Conservation (phyloP, 1,284 basidiomycete species). For the Singerocomus inundabilis region DNA sequence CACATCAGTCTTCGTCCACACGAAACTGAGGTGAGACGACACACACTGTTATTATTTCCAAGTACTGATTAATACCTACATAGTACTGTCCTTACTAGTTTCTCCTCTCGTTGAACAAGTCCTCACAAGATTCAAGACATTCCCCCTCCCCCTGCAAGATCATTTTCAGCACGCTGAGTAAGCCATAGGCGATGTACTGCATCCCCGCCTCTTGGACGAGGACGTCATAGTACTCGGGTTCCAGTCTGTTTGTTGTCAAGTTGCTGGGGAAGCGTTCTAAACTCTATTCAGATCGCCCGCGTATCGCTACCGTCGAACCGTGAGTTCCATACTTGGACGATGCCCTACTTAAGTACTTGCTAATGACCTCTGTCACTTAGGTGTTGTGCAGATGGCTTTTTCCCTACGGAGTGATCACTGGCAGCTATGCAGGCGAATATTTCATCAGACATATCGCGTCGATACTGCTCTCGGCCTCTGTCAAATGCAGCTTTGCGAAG, state of each 20-base stretch:
- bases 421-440: slow-evolving; percentile 11
- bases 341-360: no score
- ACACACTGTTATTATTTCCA: no score
- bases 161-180: neutral
- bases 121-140: no score
- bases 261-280: slow-evolving; percentile 16
- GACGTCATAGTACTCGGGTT: slow-evolving; percentile 7
- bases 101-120: no score
- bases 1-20: no score
- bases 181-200: slow-evolving; percentile 10
- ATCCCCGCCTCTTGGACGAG: slow-evolving; percentile 12
- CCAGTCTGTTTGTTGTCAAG: neutral
- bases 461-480: slow-evolving; percentile 2
- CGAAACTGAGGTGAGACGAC: no score
- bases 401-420: slow-evolving; percentile 12
- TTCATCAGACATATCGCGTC: slow-evolving; percentile 10
- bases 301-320: slow-evolving; percentile 8
- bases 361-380: neutral
- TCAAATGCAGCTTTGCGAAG: slow-evolving; percentile 14
- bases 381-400: slow-evolving; percentile 2
- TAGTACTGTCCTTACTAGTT: no score
- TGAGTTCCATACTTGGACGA: neutral
- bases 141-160: neutral
- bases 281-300: slow-evolving; percentile 15
- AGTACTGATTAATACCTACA: no score